Conservation (phyloP, 768 basidiomycete species). For the Tylopilus cervinicoccineus region DNA sequence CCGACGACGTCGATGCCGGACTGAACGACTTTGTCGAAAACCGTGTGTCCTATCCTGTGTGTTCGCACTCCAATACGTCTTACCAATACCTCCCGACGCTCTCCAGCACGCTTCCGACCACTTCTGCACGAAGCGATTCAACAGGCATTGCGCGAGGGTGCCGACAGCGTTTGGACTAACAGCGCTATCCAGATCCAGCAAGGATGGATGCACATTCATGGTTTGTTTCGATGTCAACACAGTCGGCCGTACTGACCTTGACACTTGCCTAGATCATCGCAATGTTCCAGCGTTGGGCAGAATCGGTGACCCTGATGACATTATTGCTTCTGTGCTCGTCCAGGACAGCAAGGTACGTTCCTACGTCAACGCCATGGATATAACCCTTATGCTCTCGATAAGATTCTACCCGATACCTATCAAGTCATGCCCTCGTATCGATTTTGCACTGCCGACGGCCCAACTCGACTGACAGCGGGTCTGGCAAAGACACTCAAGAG, state of each 20-base stretch:
- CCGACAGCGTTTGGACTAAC: constrained; percentile 64
- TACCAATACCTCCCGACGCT: background rate
- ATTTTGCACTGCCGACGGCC: constrained; percentile 71
- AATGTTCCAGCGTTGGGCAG: constrained; percentile 72
- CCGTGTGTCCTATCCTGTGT: constrained; percentile 45
- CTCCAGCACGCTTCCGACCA: constrained; percentile 52
- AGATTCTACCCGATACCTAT: constrained; percentile 73
- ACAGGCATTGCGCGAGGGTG: constrained; percentile 47
- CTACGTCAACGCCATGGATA: background rate
- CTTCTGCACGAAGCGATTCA: constrained; percentile 60
- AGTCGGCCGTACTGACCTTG: background rate
- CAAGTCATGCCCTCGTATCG: constrained; percentile 84
- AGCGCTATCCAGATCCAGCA: constrained; percentile 60
- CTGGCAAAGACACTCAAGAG: constrained; percentile 47
- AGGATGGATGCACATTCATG: constrained; percentile 89
- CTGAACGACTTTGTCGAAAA: constrained; percentile 73
- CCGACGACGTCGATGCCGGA: constrained; percentile 42
- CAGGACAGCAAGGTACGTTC: constrained; percentile 56
- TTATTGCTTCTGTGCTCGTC: constrained; percentile 72
- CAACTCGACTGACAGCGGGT: constrained; percentile 65
- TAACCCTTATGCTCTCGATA: background rate
- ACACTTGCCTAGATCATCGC: constrained; percentile 49
- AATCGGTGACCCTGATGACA: constrained; percentile 82
- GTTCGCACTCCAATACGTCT: background rate
- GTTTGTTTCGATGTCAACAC: constrained; percentile 23